Percentiles rank a stretch among this genome's conserved stretches.
Evolutionary conservation across 768 basidiomycete genomes (phyloP).

Genomic region (Boletus vermiculosoides): DNA sequence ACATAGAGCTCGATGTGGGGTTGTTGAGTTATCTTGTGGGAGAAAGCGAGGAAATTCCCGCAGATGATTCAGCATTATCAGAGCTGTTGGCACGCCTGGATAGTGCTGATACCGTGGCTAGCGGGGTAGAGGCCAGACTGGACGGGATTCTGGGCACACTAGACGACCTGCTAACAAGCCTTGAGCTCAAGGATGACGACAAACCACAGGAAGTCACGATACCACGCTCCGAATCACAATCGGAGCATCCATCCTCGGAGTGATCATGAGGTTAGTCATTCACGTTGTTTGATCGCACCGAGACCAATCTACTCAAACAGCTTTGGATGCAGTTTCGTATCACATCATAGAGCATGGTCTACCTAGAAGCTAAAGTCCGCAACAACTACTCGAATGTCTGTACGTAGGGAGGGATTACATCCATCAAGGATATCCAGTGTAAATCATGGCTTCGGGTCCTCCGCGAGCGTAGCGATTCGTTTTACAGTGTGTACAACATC

Average conservation of each 20-base stretch:
- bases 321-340: not conserved
- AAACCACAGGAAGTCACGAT: not conserved
- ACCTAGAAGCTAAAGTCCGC: conserved; percentile 11
- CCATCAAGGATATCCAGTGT: conserved; percentile 29
- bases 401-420: conserved; percentile 14
- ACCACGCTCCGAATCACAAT: conserved; percentile 1
- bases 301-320: not conserved
- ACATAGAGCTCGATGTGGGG: conserved; percentile 39
- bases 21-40: conserved; percentile 32
- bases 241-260: not conserved
- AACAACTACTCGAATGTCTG: conserved; percentile 6
- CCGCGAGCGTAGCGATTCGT: conserved; percentile 42
- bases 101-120: conserved; percentile 56
- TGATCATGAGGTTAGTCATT: conserved; percentile 17
- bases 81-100: conserved; percentile 58
- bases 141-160: conserved; percentile 60
- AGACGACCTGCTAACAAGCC: conserved; percentile 48
- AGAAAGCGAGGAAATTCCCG: conserved; percentile 23
- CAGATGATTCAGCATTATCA: conserved; percentile 34
- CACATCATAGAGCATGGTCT: conserved; percentile 15
- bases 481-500: conserved; percentile 82
- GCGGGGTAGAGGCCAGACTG: conserved; percentile 59
- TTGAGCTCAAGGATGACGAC: conserved; percentile 33
- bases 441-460: conserved; percentile 30
- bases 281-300: not conserved